These are phyloP conservation scores for Dactylellina haptotyla DNA, from an alignment of 2,329 filamentous ascomycete species.

Conservation along the genomic window DNA sequence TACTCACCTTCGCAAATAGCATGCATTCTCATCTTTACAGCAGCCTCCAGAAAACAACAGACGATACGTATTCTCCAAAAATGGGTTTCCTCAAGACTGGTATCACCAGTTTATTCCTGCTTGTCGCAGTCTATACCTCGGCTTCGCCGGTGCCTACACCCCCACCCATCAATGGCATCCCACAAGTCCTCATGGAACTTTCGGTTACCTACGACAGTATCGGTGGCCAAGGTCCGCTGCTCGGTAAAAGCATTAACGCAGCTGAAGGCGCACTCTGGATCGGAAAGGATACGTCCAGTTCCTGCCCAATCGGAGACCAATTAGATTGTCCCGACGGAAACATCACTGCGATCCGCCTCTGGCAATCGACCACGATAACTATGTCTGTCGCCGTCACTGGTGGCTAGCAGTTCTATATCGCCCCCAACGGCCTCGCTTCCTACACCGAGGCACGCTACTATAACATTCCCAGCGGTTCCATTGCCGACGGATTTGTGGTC, in stretches of 20 bases:
- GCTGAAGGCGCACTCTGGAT: background rate
- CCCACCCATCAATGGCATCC: background rate
- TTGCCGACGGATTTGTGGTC: slow-evolving; percentile 64
- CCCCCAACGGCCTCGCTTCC: slow-evolving; percentile 66
- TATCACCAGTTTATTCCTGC: background rate
- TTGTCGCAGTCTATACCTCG: background rate
- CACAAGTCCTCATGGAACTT: background rate
- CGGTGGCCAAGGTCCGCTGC: background rate
- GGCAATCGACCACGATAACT: background rate
- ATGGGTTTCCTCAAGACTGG: background rate
- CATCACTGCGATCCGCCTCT: background rate
- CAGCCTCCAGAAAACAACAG: too few species aligned
- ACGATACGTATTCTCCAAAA: background rate
- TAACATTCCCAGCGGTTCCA: slow-evolving; percentile 66
- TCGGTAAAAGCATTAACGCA: background rate
- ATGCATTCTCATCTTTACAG: too few species aligned
- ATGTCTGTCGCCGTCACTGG: slow-evolving; percentile 68
- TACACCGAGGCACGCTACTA: slow-evolving; percentile 70
- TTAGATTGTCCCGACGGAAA: background rate
- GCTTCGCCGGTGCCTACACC: background rate
- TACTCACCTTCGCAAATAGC: too few species aligned
- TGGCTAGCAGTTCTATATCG: slow-evolving; percentile 71
- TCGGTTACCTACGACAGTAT: background rate
- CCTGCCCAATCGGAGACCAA: background rate
- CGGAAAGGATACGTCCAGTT: background rate